These are phyloP conservation scores for Przewalskia tangutica DNA, from an alignment of 257 asterid genomes.

Conservation along the genomic window DNA sequence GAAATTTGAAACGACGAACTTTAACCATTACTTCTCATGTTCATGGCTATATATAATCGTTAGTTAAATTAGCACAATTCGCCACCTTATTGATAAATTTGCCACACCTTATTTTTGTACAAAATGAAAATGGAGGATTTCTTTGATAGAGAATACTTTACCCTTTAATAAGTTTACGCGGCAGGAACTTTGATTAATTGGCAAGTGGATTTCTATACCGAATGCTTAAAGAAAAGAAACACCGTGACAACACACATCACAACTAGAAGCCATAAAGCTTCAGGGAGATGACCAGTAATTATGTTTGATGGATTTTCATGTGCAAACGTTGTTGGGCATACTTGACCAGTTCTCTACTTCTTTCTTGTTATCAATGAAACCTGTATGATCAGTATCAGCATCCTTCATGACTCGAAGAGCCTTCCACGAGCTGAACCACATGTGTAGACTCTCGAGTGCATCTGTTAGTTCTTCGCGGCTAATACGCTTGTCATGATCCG, in stretches of 20 bases:
- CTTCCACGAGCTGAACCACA: constrained; percentile 22
- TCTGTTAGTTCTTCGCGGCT: constrained; percentile 18
- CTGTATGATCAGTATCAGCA: constrained; percentile 18
- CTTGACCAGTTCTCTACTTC: constrained; percentile 24
- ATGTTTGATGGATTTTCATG: constrained; percentile 14
- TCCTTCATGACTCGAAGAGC: constrained; percentile 15
- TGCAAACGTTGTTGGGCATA: constrained; percentile 23
- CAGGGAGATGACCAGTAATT: background rate
- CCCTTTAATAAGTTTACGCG: background rate
- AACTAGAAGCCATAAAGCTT: background rate
- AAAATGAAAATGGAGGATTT: background rate
- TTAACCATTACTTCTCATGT: background rate
- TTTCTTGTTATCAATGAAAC: constrained; percentile 16
- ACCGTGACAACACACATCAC: background rate
- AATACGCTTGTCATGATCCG: constrained; percentile 21
- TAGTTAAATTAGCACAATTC: background rate
- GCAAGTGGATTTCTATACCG: background rate
- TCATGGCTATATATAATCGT: background rate
- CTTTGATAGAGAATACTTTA: background rate
- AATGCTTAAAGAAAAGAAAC: background rate
- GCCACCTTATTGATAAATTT: background rate
- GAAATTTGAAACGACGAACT: background rate
- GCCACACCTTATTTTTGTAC: background rate
- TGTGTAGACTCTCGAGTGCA: constrained; percentile 23
- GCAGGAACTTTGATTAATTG: background rate